Evolutionary conservation across 805 yeast genomes (phyloP).

Genomic region (Schizosaccharomyces cryophilus): DNA sequence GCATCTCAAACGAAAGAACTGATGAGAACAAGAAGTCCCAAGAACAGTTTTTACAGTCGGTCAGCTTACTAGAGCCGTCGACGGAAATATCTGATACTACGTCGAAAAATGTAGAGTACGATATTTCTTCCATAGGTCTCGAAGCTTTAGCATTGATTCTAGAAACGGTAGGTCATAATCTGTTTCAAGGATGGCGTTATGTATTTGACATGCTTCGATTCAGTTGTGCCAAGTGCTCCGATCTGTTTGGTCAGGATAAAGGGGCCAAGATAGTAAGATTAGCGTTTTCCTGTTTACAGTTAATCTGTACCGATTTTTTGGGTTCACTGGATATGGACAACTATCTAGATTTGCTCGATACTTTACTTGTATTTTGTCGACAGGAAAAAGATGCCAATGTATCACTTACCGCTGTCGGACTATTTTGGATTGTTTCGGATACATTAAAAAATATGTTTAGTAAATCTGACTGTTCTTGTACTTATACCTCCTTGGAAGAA

Average conservation of each 20-base stretch:
- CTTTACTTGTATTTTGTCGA: slow-evolving; percentile 42
- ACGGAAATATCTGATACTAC: neutral
- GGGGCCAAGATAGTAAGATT: slow-evolving; percentile 13
- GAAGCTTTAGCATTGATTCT: neutral
- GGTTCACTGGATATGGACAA: slow-evolving; percentile 44
- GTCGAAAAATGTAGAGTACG: neutral
- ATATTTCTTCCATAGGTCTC: neutral
- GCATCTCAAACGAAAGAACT: neutral
- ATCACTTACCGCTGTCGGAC: slow-evolving; percentile 73
- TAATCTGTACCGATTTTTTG: slow-evolving; percentile 67
- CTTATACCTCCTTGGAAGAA: neutral
- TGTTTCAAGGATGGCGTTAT: slow-evolving; percentile 4
- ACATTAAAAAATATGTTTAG: neutral
- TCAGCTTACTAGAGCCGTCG: neutral
- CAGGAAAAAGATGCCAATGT: slow-evolving; percentile 60
- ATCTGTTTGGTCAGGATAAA: neutral
- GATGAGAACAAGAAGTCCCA: neutral
- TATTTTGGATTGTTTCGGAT: slow-evolving; percentile 82
- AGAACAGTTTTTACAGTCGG: neutral
- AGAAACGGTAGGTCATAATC: neutral
- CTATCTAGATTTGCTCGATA: slow-evolving; percentile 40
- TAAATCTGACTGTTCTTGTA: neutral
- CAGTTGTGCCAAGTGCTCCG: neutral
- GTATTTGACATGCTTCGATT: neutral
- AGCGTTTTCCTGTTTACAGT: slow-evolving; percentile 60